Base-by-base conservation (phyloP, 1,284 basidiomycete genomes). In the Ceratobasidium sp. region DNA sequence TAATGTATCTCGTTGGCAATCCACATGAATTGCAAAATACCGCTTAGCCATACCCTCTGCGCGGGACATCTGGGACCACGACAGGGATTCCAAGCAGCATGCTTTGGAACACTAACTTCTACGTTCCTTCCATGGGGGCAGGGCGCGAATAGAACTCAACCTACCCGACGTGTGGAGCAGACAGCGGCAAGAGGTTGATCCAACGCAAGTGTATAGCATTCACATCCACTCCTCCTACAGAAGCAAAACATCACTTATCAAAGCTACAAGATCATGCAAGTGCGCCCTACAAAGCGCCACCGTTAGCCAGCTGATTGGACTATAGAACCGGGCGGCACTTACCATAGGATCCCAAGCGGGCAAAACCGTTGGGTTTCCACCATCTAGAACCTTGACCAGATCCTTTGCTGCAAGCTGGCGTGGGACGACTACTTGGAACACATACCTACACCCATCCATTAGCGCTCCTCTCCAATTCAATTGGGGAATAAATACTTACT, bases 311-410 rank as follows among this genome's bases (percentile, higher is more conserved):
- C 14, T 39, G 3, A 8, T 34, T 27, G 16, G 29, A 16, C 8
- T 31, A 11, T 13, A 31, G 4, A 4, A 8, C 13, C 31, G 9
- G 24, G 16, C 2, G 29, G 29, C 27, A 62, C 69, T n/a, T 49
- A 72, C 94, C 93, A 96, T 94, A 7, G 95, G 94, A 82, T 96
- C 95, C 94, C 94, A 97, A 59, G 92, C 86, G 11, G 94, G 90
- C 46, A 96, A 83, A 37, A 92, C 88, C 48, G 87, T 83, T 74
- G 84, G 83, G 54, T 93, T 84, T 8, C 85, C 88, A 19, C 84
- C 82, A 78, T 97, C 93, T 74, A 89, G 92, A n/a, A 96, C 88
- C 79, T 90, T 88, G 53, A 91, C 88, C 71, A 95, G 90, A 64
- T 93, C 90, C 82, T 88, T 90, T 22, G 92, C 90, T 41, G 93